Base-by-base conservation (phyloP, 495 filamentous ascomycete species). In the Copromyces sp. region DNA sequence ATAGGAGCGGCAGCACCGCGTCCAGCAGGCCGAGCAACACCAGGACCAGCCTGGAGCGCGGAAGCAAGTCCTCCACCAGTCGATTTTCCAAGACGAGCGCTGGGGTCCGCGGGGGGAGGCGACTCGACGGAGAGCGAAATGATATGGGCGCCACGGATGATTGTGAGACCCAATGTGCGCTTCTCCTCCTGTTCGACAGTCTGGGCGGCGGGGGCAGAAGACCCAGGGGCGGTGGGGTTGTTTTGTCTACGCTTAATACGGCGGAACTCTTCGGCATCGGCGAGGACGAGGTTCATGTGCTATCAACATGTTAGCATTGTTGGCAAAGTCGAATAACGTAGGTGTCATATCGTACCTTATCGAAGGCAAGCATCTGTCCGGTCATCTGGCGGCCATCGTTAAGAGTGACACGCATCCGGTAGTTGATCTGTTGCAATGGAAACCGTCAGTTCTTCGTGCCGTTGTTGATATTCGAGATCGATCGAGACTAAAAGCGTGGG, bases 281-380 rank as follows among this genome's bases (percentile, higher is more conserved):
- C 96, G 68, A 99, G 90, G 73, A 99, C 95, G 73, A 99, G 90
- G 82, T 99, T 99, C 96, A 98, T 98, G 82, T 98, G 95, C 93
- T 98, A 74, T 68, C 65, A 45, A 72, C 59, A 37, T 78, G 73
- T 82, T 73, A 83, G 77, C 71, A 53, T 29, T 29, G 11, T 16
- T 24, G 20, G 2, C 47, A 59, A 68, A 16, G 9, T 45, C 12
- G 11, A 70, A 41, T 17, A 41, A 69, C 68, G 12, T 9, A 47
- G 17, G 12, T 38, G 69, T 44, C 32, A 16, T 16, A 4, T 71
- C 80, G 47, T 82, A 96, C 95, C 90, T 97, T 97, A 82, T 98
- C 95, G 78, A 97, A 98, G 69, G 95, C 95, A 71, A 98, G 87
- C 91, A 98, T 95, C 78, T 97, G 94, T 70, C 96, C 96, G 14